These are phyloP conservation scores for Dendrobium nobile DNA, from an alignment of 106 monocot genomes.

Conservation along the genomic window DNA sequence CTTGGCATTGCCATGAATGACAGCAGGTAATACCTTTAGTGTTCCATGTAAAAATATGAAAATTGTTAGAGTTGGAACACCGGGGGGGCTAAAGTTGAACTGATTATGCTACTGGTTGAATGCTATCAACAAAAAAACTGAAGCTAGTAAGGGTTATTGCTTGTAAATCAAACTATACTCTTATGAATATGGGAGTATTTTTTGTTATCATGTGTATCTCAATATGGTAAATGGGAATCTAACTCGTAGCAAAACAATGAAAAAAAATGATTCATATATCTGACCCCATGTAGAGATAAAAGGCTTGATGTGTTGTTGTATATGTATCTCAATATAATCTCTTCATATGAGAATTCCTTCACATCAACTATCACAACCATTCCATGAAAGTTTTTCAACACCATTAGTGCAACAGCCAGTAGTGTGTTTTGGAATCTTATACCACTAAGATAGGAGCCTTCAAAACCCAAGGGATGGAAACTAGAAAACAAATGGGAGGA, in stretches of 20 bases:
- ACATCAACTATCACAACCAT: too few species aligned
- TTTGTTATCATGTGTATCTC: neutral
- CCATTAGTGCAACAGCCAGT: neutral
- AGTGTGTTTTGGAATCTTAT: neutral
- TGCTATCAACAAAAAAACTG: neutral
- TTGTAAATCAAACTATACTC: neutral
- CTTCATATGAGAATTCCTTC: too few species aligned
- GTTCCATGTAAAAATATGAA: neutral
- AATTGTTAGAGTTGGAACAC: neutral
- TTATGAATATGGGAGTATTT: neutral
- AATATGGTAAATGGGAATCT: too few species aligned
- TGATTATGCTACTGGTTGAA: neutral
- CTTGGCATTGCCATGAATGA: conserved; percentile 74
- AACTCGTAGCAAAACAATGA: too few species aligned
- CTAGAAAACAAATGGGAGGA: neutral
- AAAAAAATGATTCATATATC: too few species aligned
- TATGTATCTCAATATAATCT: too few species aligned
- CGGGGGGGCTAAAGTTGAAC: neutral
- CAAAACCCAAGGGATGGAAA: neutral
- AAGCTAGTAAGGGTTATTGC: neutral
- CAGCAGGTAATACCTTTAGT: conserved; percentile 36
- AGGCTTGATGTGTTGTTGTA: too few species aligned
- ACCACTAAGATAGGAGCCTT: neutral
- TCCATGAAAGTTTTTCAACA: neutral
- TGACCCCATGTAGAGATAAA: too few species aligned